phyloP scores from a whole-genome alignment of 140 eudicot species.

The Ambrosia hybrid region DNA sequence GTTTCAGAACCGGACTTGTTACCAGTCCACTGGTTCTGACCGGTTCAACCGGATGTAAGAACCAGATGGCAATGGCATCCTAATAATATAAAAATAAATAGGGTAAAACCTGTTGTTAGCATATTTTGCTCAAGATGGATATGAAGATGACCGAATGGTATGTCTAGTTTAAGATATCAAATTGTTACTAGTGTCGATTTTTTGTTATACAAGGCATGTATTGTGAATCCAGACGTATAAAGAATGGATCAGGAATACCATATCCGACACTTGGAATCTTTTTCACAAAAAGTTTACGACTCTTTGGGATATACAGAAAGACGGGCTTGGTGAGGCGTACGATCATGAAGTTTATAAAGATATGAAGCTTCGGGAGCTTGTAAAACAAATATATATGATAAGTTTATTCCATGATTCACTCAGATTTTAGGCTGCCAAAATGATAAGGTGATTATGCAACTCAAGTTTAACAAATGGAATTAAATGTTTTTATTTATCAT shows the following conservation, averaged over 20 bases:
- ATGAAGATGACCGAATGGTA: conserved; percentile 51
- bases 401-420: conserved; percentile 75
- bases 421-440: conserved; percentile 89
- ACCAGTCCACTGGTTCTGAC: too few species aligned
- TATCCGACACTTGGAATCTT: conserved; percentile 69
- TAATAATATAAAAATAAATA: too few species aligned
- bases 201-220: not conserved
- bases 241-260: conserved; percentile 64
- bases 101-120: too few species aligned
- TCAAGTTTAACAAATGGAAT: not conserved
- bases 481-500: not conserved
- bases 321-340: conserved; percentile 82
- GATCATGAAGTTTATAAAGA: conserved; percentile 64
- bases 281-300: conserved; percentile 63
- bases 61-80: too few species aligned
- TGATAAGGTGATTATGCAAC: conserved; percentile 61
- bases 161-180: not conserved
- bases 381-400: conserved; percentile 61
- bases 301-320: conserved; percentile 80
- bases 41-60: too few species aligned
- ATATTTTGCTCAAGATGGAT: conserved; percentile 39
- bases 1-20: too few species aligned
- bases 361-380: conserved; percentile 51
- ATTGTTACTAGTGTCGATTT: not conserved
- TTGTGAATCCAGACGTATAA: conserved; percentile 53